These are phyloP conservation scores for Termitomyces sp. DNA, from an alignment of 768 basidiomycete species.

Conservation along the genomic window DNA sequence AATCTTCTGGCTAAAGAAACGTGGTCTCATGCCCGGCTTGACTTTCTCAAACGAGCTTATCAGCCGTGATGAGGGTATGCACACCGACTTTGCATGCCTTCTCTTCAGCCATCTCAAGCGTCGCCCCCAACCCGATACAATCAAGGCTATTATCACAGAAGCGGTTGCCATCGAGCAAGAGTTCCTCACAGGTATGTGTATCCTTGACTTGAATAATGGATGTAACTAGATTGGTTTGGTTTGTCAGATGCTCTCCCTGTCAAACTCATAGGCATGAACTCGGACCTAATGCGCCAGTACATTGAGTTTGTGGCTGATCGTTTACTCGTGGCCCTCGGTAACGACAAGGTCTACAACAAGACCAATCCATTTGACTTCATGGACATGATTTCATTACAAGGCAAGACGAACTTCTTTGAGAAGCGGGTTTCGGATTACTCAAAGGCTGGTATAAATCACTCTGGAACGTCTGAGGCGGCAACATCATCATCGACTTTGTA, in stretches of 20 bases:
- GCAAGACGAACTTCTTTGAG: constrained; percentile 98
- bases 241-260: constrained; percentile 78
- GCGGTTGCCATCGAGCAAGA: constrained; percentile 87
- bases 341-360: constrained; percentile 71
- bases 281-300: constrained; percentile 85
- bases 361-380: constrained; percentile 92
- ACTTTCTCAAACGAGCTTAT: constrained; percentile 98
- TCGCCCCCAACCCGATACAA: constrained; percentile 78
- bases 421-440: constrained; percentile 88
- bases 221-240: too few relatives aligned
- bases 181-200: constrained; percentile 66
- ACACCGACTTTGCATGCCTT: constrained; percentile 94
- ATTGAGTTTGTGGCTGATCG: constrained; percentile 93
- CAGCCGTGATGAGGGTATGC: constrained; percentile 93
- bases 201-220: neutral
- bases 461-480: constrained; percentile 14
- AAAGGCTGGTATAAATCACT: constrained; percentile 58
- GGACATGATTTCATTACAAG: constrained; percentile 93
- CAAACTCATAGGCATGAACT: constrained; percentile 89
- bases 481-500: constrained; percentile 15
- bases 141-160: constrained; percentile 69
- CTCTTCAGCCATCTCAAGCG: constrained; percentile 82
- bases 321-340: constrained; percentile 81
- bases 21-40: constrained; percentile 95
- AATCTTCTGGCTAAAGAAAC: constrained; percentile 97